Evolutionary conservation across 1,284 basidiomycete genomes (phyloP), one percentile per base, ranked within the genome.

Genomic region (Fistulina hepatica): DNA sequence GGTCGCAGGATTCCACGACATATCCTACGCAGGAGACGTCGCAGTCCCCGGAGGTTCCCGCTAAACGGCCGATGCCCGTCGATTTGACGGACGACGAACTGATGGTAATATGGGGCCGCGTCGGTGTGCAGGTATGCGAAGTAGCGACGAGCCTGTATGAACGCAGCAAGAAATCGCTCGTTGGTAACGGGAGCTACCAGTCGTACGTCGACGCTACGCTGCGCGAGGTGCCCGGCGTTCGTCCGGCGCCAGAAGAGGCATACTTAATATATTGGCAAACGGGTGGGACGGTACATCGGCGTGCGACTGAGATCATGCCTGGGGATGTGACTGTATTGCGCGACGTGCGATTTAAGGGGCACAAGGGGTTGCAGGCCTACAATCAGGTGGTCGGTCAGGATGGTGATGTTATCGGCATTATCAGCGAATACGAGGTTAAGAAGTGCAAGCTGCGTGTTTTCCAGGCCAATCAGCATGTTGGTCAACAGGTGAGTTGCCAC

Each of bases 281-380:
- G 7, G 80, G 71, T 0, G 48, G 52, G 0, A 65, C 76, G 2
- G 80, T 91, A 40, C 72, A 82, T 55, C 76, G 78, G 47, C 67
- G 81, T 23, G 64, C 67, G 27, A 82, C 80, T 51, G 89, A 92
- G 37, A 82, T 90, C 40, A 69, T 88, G 63, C 80, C 88, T 0
- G 91, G 91, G 2, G 91, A 95, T 58, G 61, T 95, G 5, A 67
- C 90, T 27, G 71, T 76, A 36, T 60, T 93, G 47, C 62, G 69
- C 39, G 83, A 88, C 38, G 85, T 83, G 37, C 81, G 76, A 54
- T 66, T 97, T 51, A 92, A 90, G 55, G 91, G 92, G 1, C 83
- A 90, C 53, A 93, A 90, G 57, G 77, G 80, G 1, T 56, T 94
- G 36, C 72, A 80, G 34, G 64, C 69, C 33, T 93, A 94, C 54